phyloP scores from a whole-genome alignment of 1,284 basidiomycete genomes.

The Calocybe gambosa region DNA sequence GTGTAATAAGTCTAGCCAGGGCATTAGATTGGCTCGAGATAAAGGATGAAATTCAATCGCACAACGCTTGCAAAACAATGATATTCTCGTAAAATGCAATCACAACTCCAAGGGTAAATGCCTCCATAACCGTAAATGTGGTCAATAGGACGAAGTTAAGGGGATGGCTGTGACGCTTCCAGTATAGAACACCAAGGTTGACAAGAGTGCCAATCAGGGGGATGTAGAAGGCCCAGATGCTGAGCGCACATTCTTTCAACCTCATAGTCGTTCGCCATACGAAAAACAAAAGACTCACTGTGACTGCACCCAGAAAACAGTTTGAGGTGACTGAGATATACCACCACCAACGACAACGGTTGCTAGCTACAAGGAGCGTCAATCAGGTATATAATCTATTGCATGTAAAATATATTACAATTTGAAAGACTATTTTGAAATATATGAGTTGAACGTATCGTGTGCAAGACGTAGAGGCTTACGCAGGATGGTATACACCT shows the following conservation, averaged over 20 bases:
- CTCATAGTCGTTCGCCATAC: not conserved
- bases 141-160: conserved; percentile 74
- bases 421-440: conserved; percentile 53
- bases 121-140: conserved; percentile 75
- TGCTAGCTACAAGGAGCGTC: conserved; percentile 41
- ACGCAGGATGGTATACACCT: conserved; percentile 79
- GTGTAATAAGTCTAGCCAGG: conserved; percentile 61
- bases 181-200: conserved; percentile 73
- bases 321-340: conserved; percentile 51
- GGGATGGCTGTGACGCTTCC: conserved; percentile 85
- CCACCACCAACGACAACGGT: conserved; percentile 64
- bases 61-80: conserved; percentile 86
- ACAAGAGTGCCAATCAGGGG: conserved; percentile 70
- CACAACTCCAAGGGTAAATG: conserved; percentile 73
- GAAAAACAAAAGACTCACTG: conserved; percentile 41
- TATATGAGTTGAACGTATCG: conserved; percentile 5
- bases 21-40: not conserved
- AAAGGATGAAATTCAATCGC: conserved; percentile 22
- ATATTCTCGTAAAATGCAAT: conserved; percentile 70
- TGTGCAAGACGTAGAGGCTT: conserved; percentile 25
- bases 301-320: conserved; percentile 62
- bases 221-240: conserved; percentile 70
- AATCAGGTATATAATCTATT: not conserved
- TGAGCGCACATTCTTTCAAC: conserved; percentile 20
- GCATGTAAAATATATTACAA: conserved; percentile 39